Evolutionary conservation across 78 protist genomes (phyloP), one percentile per base, ranked within the genome.

Genomic region (Bodo saltans): DNA sequence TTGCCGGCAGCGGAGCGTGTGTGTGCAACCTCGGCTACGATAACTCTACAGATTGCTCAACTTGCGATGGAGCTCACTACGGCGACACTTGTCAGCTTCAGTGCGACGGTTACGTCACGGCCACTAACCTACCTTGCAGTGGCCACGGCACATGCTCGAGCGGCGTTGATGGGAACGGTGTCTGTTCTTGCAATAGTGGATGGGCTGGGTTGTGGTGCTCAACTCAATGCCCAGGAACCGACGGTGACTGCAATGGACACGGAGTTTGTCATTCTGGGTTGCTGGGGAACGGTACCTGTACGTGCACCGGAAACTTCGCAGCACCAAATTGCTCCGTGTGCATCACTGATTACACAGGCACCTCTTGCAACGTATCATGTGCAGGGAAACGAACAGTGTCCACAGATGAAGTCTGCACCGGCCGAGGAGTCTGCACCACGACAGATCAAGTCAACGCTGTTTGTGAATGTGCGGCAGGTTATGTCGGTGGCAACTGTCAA

Each of bases 1-100:
- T 3, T 3, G 33, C 32, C 34, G 83, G 83, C 33, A 79, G n/a
- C 72, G 83, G 83, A 3, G 68, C 72, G 32, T 79, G 83, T 30
- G 40, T 17, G 53, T 76, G 81, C 41, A 3, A 8, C 81, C 32
- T 17, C 69, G 81, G 81, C 39, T 60, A 34, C 52, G 35, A 67
- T 47, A 38, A 12, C 35, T 17, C n/a, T 2, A 67, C 67, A 27
- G 17, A 76, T 3, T 76, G 81, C 81, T 33, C n/a, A 33, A 76
- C 25, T 12, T 76, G 81, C 35, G 8, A 8, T 47, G 60, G n/a
- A 8, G 8, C 60, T 8, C 17, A 47, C 60, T 47, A 47, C 60
- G 60, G 60, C 60, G 17, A 47, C n/a, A 47, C 8, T 17, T 47
- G 60, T 47, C 11, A 3, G 69, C 69, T 28, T 1, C 12, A 4